phyloP scores from a whole-genome alignment of 352 stramenopile species.

The Globisporangium alternatum region DNA sequence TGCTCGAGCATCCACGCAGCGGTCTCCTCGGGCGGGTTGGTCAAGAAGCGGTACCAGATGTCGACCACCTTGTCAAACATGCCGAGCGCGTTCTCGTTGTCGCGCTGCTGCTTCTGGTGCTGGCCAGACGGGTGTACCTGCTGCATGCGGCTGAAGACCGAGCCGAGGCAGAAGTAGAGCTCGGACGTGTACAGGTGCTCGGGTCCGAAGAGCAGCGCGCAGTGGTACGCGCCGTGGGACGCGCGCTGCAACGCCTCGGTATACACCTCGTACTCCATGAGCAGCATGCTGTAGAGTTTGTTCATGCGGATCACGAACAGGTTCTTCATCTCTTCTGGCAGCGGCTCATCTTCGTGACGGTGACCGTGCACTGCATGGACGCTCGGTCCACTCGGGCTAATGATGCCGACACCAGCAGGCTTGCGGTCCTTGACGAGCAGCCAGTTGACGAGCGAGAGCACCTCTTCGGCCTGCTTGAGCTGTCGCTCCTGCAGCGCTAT shows the following conservation, averaged over 20 bases:
- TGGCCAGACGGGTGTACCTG: conserved; percentile 24
- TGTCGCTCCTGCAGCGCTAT: conserved; percentile 57
- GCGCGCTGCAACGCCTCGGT: conserved; percentile 57
- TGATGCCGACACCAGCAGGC: not conserved
- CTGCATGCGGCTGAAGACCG: conserved; percentile 57
- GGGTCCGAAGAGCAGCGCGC: conserved; percentile 61
- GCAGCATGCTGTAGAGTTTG: conserved; percentile 63
- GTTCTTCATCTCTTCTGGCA: conserved; percentile 60
- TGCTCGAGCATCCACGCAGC: conserved; percentile 62
- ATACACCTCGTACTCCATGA: conserved; percentile 48
- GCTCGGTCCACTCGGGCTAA: not conserved
- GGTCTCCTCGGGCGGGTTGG: conserved; percentile 58
- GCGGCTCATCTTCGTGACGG: conserved; percentile 12
- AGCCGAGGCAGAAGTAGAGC: conserved; percentile 70
- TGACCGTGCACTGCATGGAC: conserved; percentile 8
- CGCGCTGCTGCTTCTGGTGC: conserved; percentile 15
- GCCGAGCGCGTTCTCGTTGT: conserved; percentile 49
- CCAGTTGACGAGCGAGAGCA: conserved; percentile 72
- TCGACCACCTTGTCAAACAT: conserved; percentile 81
- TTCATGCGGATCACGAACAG: conserved; percentile 68
- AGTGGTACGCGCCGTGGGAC: conserved; percentile 69
- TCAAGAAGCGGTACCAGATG: conserved; percentile 79
- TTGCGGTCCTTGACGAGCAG: conserved; percentile 61
- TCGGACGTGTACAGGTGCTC: conserved; percentile 73
- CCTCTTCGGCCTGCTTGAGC: conserved; percentile 60